phyloP scores from a whole-genome alignment of 2,329 filamentous ascomycete species.

The Trichoderma aggressivum region DNA sequence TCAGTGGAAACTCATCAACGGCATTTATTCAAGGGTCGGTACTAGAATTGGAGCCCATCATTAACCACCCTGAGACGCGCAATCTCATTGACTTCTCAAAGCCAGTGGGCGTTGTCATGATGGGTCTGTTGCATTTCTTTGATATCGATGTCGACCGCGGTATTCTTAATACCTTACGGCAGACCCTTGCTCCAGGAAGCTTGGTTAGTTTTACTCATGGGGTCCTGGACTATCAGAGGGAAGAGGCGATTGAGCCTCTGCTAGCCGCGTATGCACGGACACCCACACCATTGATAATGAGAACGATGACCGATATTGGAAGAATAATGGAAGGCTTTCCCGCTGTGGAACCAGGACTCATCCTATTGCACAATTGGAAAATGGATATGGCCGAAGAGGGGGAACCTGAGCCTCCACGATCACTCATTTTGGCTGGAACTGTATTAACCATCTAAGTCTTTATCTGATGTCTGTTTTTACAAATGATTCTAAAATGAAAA shows the following conservation, averaged over 20 bases:
- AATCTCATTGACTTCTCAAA: constrained; percentile 13
- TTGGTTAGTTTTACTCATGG: neutral
- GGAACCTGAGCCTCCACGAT: neutral
- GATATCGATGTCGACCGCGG: neutral
- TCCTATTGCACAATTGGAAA: neutral
- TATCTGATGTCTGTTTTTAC: neutral
- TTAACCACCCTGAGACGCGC: constrained; percentile 1
- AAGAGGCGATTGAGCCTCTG: neutral
- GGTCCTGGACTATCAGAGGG: neutral
- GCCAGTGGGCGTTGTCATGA: constrained; percentile 10
- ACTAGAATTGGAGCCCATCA: neutral
- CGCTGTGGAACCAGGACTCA: neutral
- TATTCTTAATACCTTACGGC: neutral
- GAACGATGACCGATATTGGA: neutral
- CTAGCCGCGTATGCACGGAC: neutral
- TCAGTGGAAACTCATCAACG: neutral
- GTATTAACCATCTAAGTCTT: neutral
- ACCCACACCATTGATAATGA: neutral
- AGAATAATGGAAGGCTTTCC: neutral
- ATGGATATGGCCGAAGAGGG: constrained; percentile 12
- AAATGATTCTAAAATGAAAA: neutral
- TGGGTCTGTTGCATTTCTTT: constrained; percentile 10
- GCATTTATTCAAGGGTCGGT: constrained; percentile 12
- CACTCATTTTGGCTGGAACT: neutral
- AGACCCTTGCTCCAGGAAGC: neutral